Conservation (phyloP, 805 yeast genomes). For the Pichia eremophila region DNA sequence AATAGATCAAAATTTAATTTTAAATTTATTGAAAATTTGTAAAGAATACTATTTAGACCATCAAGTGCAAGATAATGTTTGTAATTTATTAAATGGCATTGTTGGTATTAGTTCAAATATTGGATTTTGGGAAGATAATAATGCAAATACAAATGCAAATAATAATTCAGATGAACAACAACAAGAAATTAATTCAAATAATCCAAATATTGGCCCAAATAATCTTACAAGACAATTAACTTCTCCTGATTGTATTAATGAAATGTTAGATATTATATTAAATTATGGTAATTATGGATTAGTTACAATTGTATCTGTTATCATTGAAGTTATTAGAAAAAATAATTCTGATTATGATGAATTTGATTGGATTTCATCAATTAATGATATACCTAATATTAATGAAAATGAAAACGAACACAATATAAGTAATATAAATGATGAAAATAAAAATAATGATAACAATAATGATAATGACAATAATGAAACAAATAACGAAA, state of each 20-base stretch:
- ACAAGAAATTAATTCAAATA: conserved; percentile 33
- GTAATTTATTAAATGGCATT: conserved; percentile 87
- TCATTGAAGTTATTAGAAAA: conserved; percentile 87
- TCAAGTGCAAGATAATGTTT: conserved; percentile 27
- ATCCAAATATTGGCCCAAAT: conserved; percentile 91
- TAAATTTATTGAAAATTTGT: conserved; percentile 61
- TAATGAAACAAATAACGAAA: conserved; percentile 2
- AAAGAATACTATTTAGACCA: conserved; percentile 23
- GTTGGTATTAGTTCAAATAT: conserved; percentile 41
- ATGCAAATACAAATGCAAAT: not conserved
- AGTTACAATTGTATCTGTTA: conserved; percentile 87
- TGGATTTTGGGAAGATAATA: conserved; percentile 26
- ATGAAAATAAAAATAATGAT: not conserved
- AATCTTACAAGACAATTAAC: conserved; percentile 87
- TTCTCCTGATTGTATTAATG: conserved; percentile 53
- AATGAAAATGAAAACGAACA: not conserved
- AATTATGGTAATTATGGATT: conserved; percentile 69
- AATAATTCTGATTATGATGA: conserved; percentile 91
- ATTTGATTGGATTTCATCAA: conserved; percentile 27
- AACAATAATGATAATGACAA: not conserved
- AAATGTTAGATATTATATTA: conserved; percentile 68
- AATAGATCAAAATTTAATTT: conserved; percentile 62
- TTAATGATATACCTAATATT: conserved; percentile 1
- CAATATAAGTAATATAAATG: not conserved
- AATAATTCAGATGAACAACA: conserved; percentile 46